Conservation (phyloP, 1,284 basidiomycete genomes). For the Malassezia yamatoensis region DNA sequence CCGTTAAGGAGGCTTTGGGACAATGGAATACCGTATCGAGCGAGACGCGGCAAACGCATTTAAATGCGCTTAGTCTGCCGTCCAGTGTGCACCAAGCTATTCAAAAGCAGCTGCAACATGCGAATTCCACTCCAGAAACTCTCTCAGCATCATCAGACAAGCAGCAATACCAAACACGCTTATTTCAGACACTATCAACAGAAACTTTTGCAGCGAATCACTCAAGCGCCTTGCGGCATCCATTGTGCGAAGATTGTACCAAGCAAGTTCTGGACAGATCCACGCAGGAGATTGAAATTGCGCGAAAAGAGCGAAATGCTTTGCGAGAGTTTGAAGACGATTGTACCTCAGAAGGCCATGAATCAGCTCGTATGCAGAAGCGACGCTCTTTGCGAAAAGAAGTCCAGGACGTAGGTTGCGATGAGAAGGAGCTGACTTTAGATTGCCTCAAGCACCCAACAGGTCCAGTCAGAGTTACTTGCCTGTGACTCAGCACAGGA, state of each 20-base stretch:
- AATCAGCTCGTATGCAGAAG: slow-evolving; percentile 9
- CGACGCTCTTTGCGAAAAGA: slow-evolving; percentile 4
- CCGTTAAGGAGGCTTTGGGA: background rate
- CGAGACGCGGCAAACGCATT: too few relatives aligned
- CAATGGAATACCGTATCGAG: too few relatives aligned
- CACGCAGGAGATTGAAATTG: slow-evolving; percentile 52
- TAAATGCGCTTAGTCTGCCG: too few relatives aligned
- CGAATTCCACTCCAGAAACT: too few relatives aligned
- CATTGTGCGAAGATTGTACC: slow-evolving; percentile 78
- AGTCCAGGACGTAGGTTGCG: slow-evolving; percentile 8
- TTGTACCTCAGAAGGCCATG: background rate
- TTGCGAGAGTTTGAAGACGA: slow-evolving; percentile 48
- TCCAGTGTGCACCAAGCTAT: too few relatives aligned
- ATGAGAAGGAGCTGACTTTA: background rate
- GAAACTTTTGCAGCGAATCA: background rate
- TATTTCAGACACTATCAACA: slow-evolving; percentile 1
- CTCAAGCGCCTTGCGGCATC: slow-evolving; percentile 62
- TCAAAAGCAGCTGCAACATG: too few relatives aligned
- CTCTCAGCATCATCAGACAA: too few relatives aligned
- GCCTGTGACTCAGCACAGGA: slow-evolving; percentile 38
- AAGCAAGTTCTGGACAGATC: background rate
- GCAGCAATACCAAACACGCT: background rate
- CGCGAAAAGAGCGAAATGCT: slow-evolving; percentile 79
- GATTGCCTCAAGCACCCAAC: slow-evolving; percentile 19
- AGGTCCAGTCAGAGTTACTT: slow-evolving; percentile 18